Percentiles rank a stretch among this genome's conserved stretches.
Evolutionary conservation across 2,329 filamentous ascomycete species (phyloP).

Genomic region (Aureobasidium mangrovei): DNA sequence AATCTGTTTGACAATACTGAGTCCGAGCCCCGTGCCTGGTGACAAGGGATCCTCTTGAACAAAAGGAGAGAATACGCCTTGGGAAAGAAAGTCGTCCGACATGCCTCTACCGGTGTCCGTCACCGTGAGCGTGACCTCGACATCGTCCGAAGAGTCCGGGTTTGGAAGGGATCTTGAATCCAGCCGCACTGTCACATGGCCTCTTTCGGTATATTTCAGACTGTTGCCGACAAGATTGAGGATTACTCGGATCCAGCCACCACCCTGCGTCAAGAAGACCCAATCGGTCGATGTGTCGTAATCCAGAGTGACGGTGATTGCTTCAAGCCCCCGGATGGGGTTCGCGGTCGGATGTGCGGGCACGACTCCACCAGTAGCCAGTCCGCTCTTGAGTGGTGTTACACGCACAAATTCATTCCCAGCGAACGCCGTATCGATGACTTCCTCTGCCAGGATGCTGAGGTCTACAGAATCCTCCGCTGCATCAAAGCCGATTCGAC

Average conservation of each 20-base stretch:
- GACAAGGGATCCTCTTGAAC: conserved; percentile 54
- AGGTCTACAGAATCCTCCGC: conserved; percentile 29
- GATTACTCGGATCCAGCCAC: conserved; percentile 17
- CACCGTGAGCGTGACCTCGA: conserved; percentile 28
- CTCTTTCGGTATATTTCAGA: conserved; percentile 17
- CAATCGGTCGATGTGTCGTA: conserved; percentile 30
- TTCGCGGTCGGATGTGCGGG: neutral
- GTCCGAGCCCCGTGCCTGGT: conserved; percentile 55
- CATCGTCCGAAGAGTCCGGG: neutral
- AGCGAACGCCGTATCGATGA: conserved; percentile 41
- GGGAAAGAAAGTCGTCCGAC: conserved; percentile 51
- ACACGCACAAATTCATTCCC: conserved; percentile 18
- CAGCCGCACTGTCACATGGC: conserved; percentile 18
- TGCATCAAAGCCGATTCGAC: neutral
- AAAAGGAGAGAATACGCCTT: conserved; percentile 55
- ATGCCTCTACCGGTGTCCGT: conserved; percentile 60
- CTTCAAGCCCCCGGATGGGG: neutral
- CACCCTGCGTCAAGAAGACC: conserved; percentile 35
- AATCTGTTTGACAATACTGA: conserved; percentile 50
- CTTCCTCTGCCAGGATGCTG: conserved; percentile 44
- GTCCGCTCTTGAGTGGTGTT: conserved; percentile 23
- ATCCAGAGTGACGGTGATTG: neutral
- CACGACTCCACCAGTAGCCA: neutral
- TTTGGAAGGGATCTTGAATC: conserved; percentile 1
- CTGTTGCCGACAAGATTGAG: conserved; percentile 18